phyloP scores from a whole-genome alignment of 179 eudicot genomes.

The Beta macrorhiza region DNA sequence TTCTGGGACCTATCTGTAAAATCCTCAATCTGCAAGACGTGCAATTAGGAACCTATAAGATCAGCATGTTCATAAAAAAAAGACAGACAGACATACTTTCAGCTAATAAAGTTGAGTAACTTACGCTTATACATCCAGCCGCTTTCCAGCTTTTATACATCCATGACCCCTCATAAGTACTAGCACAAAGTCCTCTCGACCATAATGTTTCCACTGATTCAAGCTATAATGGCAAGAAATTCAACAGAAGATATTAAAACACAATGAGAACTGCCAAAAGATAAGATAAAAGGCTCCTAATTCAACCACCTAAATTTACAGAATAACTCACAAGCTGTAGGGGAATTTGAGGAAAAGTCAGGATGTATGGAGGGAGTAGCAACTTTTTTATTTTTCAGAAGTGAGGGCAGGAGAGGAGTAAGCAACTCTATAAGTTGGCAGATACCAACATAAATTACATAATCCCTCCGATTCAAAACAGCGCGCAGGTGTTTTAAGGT shows the following conservation, averaged over 20 bases:
- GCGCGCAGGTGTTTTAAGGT: not conserved
- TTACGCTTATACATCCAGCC: conserved; percentile 61
- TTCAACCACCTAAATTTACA: not conserved
- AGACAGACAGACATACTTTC: not conserved
- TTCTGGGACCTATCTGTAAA: conserved; percentile 73
- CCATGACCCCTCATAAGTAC: conserved; percentile 73
- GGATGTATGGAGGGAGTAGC: not conserved
- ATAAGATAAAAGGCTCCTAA: not conserved
- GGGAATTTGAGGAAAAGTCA: not conserved
- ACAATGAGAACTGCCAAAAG: not conserved
- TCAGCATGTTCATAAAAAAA: conserved; percentile 14
- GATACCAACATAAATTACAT: not conserved
- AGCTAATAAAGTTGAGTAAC: conserved; percentile 7
- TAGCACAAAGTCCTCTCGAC: conserved; percentile 78
- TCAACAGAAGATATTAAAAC: not conserved
- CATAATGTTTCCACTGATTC: conserved; percentile 68
- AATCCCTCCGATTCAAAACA: not conserved
- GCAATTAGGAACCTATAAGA: not conserved
- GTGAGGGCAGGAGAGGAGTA: not conserved
- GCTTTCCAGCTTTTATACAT: conserved; percentile 48
- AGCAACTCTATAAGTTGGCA: not conserved
- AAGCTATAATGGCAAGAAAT: conserved; percentile 45
- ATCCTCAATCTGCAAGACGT: conserved; percentile 74
- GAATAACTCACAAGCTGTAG: not conserved
- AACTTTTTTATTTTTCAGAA: not conserved